A percentile compares a stretch with the other conserved stretches of the same genome.
phyloP scores from a whole-genome alignment of 2,329 filamentous ascomycete genomes.

The Aspergillus fumigatus region DNA sequence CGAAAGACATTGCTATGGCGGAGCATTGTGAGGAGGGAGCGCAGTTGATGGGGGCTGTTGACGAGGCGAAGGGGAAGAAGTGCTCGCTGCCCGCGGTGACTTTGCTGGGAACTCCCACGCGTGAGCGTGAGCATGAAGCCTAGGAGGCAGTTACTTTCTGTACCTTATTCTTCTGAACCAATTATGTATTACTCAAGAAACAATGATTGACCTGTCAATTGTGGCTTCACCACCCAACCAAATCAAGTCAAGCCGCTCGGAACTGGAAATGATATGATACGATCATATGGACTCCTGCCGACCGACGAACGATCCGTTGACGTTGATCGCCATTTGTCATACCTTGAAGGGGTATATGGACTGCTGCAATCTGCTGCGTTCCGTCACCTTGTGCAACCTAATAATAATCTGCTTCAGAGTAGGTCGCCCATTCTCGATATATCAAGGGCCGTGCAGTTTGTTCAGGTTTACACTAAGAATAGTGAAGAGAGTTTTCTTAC shows the following conservation, averaged over 20 bases:
- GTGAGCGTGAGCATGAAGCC: too few species aligned
- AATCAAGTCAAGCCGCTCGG: neutral
- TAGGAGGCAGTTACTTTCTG: neutral
- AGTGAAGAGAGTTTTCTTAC: neutral
- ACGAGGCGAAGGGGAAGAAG: constrained; percentile 26
- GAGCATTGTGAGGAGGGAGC: constrained; percentile 35
- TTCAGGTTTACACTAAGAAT: neutral
- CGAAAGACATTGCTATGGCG: constrained; percentile 35
- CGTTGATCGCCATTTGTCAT: neutral
- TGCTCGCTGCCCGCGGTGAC: constrained; percentile 14
- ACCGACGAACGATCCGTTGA: neutral
- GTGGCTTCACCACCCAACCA: neutral
- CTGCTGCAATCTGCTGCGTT: neutral
- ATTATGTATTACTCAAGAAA: neutral
- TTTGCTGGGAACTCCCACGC: neutral
- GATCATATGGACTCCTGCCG: neutral
- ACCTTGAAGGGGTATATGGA: neutral
- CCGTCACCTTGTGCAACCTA: neutral
- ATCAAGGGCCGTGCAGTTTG: neutral
- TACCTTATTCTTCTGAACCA: neutral
- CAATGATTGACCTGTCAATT: neutral
- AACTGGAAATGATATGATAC: neutral
- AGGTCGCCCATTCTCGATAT: neutral
- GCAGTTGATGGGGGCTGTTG: constrained; percentile 29
- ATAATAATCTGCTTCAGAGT: too few species aligned